phyloP scores from a whole-genome alignment of 148 eudicot species.

The Beta vulgaris region DNA sequence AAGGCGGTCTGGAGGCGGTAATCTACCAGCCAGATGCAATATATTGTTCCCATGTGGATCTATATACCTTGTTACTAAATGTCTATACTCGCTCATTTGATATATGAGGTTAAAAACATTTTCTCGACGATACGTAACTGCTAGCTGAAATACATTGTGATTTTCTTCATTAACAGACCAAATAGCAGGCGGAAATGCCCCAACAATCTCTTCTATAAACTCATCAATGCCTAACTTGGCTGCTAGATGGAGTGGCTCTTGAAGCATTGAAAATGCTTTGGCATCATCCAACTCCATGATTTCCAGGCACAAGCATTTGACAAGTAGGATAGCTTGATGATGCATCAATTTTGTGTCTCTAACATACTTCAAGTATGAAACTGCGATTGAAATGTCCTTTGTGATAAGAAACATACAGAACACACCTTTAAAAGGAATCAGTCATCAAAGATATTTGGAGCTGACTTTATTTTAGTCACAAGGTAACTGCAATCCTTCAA shows the following conservation, averaged over 20 bases:
- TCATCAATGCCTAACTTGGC: constrained; percentile 32
- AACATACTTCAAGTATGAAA: background rate
- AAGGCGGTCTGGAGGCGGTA: constrained; percentile 26
- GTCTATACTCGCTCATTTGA: constrained; percentile 24
- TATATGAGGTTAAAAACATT: constrained; percentile 36
- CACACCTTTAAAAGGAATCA: background rate
- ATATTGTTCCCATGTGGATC: constrained; percentile 30
- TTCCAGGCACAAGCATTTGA: constrained; percentile 21
- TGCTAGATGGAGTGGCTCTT: constrained; percentile 27
- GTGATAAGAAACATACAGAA: background rate
- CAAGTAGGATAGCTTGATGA: constrained; percentile 12
- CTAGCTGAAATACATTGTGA: constrained; percentile 33
- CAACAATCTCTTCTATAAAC: constrained; percentile 32
- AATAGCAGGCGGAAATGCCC: constrained; percentile 28
- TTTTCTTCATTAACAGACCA: constrained; percentile 31
- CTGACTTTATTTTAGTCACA: too few relatives aligned
- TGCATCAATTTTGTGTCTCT: constrained; percentile 9
- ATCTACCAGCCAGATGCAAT: constrained; percentile 29
- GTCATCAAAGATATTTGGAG: background rate
- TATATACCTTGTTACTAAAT: constrained; percentile 24
- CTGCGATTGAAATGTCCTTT: background rate
- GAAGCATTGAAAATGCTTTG: constrained; percentile 27
- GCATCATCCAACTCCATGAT: constrained; percentile 27
- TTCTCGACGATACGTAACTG: constrained; percentile 31
- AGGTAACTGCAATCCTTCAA: too few relatives aligned